Conservation (phyloP, 805 yeast genomes). For the Yamadazyma kitorensis region DNA sequence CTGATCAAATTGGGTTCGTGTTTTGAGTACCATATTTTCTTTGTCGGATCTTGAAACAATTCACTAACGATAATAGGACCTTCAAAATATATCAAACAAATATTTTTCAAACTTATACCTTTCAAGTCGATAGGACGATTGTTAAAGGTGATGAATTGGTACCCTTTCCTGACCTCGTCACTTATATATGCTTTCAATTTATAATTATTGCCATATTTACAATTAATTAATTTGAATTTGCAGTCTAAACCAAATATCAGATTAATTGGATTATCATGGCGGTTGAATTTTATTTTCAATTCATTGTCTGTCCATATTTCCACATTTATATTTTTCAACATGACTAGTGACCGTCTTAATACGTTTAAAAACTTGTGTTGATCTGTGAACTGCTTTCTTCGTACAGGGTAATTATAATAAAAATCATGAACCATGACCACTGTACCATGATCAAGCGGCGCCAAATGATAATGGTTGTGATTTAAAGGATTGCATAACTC, state of each 20-base stretch:
- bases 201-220: background rate
- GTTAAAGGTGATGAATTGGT: slow-evolving; percentile 7
- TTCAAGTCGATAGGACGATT: slow-evolving; percentile 3
- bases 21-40: slow-evolving; percentile 1
- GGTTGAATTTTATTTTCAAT: background rate
- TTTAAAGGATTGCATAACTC: background rate
- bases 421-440: slow-evolving; percentile 32
- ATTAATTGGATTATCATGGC: slow-evolving; percentile 1
- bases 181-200: background rate
- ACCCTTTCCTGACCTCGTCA: background rate
- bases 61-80: too few species aligned
- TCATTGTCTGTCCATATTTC: background rate
- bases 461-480: background rate
- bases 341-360: background rate
- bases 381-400: slow-evolving; percentile 22
- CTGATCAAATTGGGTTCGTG: background rate
- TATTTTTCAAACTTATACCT: background rate
- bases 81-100: background rate
- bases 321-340: background rate
- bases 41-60: slow-evolving; percentile 7
- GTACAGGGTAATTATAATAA: slow-evolving; percentile 44
- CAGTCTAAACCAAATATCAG: background rate
- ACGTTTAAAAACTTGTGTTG: background rate
- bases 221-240: background rate
- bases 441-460: slow-evolving; percentile 32